Evolutionary conservation across 352 stramenopile genomes (phyloP), one percentile per base, ranked within the genome.

Genomic region (Globisporangium heterothallicum): DNA sequence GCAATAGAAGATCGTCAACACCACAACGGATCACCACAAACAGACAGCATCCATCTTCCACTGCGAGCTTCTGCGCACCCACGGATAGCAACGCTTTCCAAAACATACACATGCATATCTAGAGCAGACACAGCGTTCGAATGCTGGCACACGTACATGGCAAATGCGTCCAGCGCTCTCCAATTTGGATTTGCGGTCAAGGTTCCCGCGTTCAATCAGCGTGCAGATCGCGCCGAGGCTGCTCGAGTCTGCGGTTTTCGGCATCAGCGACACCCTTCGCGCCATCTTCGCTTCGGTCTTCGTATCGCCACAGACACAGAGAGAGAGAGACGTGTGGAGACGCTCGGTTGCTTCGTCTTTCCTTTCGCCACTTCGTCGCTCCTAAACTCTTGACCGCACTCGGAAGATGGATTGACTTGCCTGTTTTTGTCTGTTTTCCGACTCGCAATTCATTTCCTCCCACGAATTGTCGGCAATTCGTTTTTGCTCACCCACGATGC

Each of bases 131-230:
- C 6, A 51, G 18, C 21, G 4, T 34, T 6, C 13, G 25, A 1
- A 38, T 14, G 29, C 13, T 4, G 6, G 21, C 9, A 21, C 19
- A 54, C 78, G 40, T 72, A 88, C 78, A 66, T 92, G 82, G 58
- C 79, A 92, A 42, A 94, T 68, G 14, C 84, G 77, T 4, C 84
- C 84, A 2, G 76, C 87, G 42, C 82, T 92, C 56, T 94, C 84
- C 22, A 94, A 77, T 59, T 94, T 94, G 42, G 84, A 89, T 63
- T 92, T 92, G 54, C 84, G 79, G 52, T 94, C 84, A 42, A 94
- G 56, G 18, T 73, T 88, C 19, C 84, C 82, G 41, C 76, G 80
- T 50, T 94, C 84, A 19, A 94, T 86, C 42, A 93, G 75, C 54
- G 71, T 76, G 63, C 84, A 94, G 58, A 92, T 92, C 51, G 82